Evolutionary conservation across 106 monocot species (phyloP).

Genomic region (Vanilla planifolia): DNA sequence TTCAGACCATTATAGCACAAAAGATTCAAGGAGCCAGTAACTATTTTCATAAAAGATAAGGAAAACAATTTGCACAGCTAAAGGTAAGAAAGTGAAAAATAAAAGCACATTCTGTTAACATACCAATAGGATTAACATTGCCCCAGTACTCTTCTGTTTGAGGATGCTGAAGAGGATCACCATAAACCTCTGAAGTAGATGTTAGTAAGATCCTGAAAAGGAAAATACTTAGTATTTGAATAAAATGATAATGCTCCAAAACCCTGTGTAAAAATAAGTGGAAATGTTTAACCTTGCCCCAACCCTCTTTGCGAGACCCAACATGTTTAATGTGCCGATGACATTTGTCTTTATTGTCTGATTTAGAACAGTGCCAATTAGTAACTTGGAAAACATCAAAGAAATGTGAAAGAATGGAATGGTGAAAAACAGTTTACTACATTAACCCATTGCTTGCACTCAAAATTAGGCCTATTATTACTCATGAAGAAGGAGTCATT

Average conservation of each 20-base stretch:
- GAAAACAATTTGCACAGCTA: no score
- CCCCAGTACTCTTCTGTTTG: slow-evolving; percentile 98
- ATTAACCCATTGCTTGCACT: background rate
- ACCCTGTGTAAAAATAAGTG: background rate
- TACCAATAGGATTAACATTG: slow-evolving; percentile 98
- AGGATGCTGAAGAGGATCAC: slow-evolving; percentile 97
- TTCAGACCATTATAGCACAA: no score
- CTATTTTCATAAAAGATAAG: no score
- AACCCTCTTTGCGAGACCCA: slow-evolving; percentile 95
- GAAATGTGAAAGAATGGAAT: background rate
- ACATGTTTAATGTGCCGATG: slow-evolving; percentile 94
- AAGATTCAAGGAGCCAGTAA: no score
- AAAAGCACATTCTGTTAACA: background rate
- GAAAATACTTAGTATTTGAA: slow-evolving; percentile 2
- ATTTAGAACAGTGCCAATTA: background rate
- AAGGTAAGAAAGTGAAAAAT: background rate
- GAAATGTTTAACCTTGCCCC: slow-evolving; percentile 67
- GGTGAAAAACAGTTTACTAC: background rate
- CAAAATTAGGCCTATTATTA: no score
- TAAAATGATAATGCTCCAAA: background rate
- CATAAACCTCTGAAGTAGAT: slow-evolving; percentile 96
- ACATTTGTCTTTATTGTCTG: slow-evolving; percentile 99
- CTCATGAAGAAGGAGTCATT: no score
- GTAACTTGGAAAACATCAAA: background rate
- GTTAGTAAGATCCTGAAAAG: slow-evolving; percentile 82